Base-by-base conservation (phyloP, 192 early-diverging fungal genomes). In the Mortierella claussenii region DNA sequence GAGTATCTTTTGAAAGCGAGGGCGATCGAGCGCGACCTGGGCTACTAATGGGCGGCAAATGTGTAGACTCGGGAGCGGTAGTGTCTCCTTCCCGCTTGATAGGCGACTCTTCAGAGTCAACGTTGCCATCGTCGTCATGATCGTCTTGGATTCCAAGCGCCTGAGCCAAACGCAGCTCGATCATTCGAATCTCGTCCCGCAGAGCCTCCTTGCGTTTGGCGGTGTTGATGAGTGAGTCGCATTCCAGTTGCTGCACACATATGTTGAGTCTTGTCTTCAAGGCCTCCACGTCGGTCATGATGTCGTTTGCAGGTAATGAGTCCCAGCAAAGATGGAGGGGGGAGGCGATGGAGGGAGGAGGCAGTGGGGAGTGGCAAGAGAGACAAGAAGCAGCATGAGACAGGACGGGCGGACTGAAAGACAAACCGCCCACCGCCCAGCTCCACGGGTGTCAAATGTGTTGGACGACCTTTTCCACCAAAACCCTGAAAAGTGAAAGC, bases 201-300 rank as follows among this genome's bases (percentile, higher is more conserved):
- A 76, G 53, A 11, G 52, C 53, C 0, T 56, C 59, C 46, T 76
- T 76, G 21, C 73, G 73, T 10, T 36, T 51, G 13, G 34, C 18
- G n/a, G 73, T 76, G 31, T 76, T 76, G 9, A 76, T 33, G 2
- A 26, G 44, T 6, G 73, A 62, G 53, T 62, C 67, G 57, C 50
- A n/a, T 24, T 60, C 44, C 13, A 76, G 65, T 36, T 76, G 73
- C 13, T 61, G 58, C 2, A 55, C 50, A 31, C 73, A 76, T 11
- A 76, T 21, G 45, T 13, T 67, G 12, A 76, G 53, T 20, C 73
- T 66, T 2, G 52, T 37, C 31, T 36, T 60, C 47, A 76, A 32
- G 37, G 24, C 52, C 0, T 76, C 71, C 28, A 76, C 13, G 23
- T 49, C 49, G 4, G 26, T 18, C 28, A 55, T 40, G 46, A 50